A percentile compares a stretch with the other conserved stretches of the same genome.
phyloP scores from a whole-genome alignment of 306 rosid genomes.

The Benincasa hispida region DNA sequence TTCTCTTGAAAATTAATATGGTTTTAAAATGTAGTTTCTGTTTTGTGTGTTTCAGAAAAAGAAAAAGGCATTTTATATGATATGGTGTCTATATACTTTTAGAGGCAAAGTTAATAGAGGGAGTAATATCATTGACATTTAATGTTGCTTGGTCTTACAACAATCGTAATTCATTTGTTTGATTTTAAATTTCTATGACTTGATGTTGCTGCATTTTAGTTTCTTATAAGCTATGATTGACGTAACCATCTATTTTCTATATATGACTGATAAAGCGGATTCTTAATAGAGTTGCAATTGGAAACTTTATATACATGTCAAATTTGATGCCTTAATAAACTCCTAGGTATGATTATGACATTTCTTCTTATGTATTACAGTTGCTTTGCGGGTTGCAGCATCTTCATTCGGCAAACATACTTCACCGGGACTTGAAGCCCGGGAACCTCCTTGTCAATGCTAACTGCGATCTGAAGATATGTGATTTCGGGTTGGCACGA shows the following conservation, averaged over 20 bases:
- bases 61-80: not conserved
- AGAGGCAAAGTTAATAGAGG: not conserved
- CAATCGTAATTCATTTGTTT: too few species aligned
- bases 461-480: constrained; percentile 70
- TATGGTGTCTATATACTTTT: not conserved
- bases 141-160: constrained; percentile 1
- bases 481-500: constrained; percentile 81
- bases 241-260: not conserved
- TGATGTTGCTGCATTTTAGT: not conserved
- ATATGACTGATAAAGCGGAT: not conserved
- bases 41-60: not conserved
- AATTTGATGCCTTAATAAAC: not conserved
- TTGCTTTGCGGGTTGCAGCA: constrained; percentile 76
- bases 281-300: not conserved
- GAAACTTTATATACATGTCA: not conserved
- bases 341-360: not conserved
- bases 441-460: constrained; percentile 73
- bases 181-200: not conserved
- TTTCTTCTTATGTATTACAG: constrained; percentile 18
- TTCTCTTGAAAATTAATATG: not conserved
- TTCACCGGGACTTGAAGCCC: constrained; percentile 88
- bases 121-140: not conserved
- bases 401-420: constrained; percentile 76
- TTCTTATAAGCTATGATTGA: not conserved
- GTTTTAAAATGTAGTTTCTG: not conserved